A percentile compares a stretch with the other conserved stretches of the same genome.
These are phyloP conservation scores for Spongospora subterranea DNA, from an alignment of 208 protist genomes.

Conservation along the genomic window DNA sequence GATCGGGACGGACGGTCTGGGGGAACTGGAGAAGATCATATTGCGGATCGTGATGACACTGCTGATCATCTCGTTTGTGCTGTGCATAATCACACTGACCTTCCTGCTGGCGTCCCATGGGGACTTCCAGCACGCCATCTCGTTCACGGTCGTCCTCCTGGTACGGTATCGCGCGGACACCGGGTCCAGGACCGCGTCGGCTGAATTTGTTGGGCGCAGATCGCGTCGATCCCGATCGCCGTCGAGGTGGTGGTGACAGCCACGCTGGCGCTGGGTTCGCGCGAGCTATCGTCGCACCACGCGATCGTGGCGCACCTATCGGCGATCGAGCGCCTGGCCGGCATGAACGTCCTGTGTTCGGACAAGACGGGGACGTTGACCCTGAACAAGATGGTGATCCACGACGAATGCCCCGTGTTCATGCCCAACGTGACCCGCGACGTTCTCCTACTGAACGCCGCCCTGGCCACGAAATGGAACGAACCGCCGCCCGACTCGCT, in stretches of 20 bases:
- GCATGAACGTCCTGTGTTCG: conserved; percentile 78
- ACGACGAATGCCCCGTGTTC: conserved; percentile 38
- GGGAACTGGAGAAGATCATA: conserved; percentile 73
- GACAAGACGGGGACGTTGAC: conserved; percentile 93
- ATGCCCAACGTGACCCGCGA: background rate
- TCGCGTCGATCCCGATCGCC: conserved; percentile 76
- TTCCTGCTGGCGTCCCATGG: background rate
- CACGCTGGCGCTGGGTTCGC: conserved; percentile 85
- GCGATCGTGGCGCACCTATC: conserved; percentile 54
- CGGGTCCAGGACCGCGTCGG: background rate
- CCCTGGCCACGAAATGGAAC: conserved; percentile 49
- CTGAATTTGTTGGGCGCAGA: background rate
- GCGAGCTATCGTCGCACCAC: conserved; percentile 71
- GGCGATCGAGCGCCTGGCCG: conserved; percentile 53
- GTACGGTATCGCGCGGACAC: background rate
- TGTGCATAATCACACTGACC: conserved; percentile 29
- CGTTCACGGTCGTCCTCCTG: background rate
- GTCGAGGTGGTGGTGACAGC: conserved; percentile 79
- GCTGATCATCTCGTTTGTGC: background rate
- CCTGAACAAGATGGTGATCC: conserved; percentile 81
- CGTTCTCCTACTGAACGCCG: background rate
- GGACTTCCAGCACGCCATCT: background rate
- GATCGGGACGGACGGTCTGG: conserved; percentile 73
- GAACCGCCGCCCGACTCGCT: conserved; percentile 58
- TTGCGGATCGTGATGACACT: conserved; percentile 67